Evolutionary conservation across 2,329 filamentous ascomycete species (phyloP).

Genomic region (Nemania sp.): DNA sequence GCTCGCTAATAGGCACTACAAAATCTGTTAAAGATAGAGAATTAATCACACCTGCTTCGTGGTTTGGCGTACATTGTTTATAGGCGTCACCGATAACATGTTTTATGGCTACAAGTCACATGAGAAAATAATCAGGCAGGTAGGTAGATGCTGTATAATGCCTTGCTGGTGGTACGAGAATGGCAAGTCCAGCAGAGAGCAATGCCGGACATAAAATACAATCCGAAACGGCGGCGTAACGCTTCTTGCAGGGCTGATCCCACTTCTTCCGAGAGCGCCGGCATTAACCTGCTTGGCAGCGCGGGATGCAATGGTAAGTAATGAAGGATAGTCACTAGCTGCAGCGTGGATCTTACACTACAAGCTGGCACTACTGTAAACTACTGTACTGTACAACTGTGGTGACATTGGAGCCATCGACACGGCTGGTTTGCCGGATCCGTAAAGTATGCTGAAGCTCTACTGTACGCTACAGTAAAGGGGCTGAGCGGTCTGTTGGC

Average conservation of each 20-base stretch:
- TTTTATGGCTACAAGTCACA: no score
- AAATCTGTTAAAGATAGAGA: no score
- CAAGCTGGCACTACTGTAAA: neutral
- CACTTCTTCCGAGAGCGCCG: conserved; percentile 23
- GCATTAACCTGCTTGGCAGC: conserved; percentile 21
- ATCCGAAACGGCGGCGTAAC: conserved; percentile 12
- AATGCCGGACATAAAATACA: conserved; percentile 10
- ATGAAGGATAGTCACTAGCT: neutral
- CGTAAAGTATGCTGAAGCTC: neutral
- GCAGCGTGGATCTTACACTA: conserved; percentile 15
- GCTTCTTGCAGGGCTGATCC: conserved; percentile 26
- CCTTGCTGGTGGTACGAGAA: no score
- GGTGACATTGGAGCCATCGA: conserved; percentile 3
- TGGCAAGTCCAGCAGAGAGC: neutral
- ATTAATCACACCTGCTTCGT: no score
- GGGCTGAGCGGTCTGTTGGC: neutral
- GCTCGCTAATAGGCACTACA: no score
- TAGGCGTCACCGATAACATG: no score
- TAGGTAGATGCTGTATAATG: no score
- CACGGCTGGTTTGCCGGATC: neutral
- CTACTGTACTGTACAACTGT: neutral
- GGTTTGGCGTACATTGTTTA: no score
- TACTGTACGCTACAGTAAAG: neutral
- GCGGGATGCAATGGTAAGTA: conserved; percentile 8
- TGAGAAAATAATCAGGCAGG: no score